A percentile compares a stretch with the other conserved stretches of the same genome.
Conservation (phyloP, 805 yeast genomes). For the Ogataea ganodermae region DNA sequence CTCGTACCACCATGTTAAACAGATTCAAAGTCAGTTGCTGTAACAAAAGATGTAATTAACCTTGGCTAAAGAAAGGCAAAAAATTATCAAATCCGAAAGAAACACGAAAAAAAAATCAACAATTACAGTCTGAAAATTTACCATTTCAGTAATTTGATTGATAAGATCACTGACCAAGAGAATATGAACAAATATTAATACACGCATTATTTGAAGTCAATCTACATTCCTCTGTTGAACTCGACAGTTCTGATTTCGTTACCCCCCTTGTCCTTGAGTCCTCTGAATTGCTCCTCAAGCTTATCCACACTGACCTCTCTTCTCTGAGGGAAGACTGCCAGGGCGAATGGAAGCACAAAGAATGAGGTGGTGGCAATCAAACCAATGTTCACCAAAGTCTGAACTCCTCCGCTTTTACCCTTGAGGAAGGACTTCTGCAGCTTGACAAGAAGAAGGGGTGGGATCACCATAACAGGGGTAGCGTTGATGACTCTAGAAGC, state of each 20-base stretch:
- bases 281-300: conserved; percentile 66
- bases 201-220: not conserved
- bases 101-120: not conserved
- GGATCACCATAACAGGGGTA: conserved; percentile 95
- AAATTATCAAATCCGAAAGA: no score
- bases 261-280: conserved; percentile 64
- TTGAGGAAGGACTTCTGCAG: conserved; percentile 71
- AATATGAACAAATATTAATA: not conserved
- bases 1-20: conserved; percentile 30
- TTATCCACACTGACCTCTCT: conserved; percentile 57
- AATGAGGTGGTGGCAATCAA: conserved; percentile 84
- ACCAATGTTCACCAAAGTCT: conserved; percentile 78
- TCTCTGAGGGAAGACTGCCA: conserved; percentile 94
- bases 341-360: conserved; percentile 87
- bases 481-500: conserved; percentile 93
- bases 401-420: conserved; percentile 64
- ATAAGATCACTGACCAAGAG: not conserved
- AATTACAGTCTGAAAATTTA: not conserved
- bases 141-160: conserved; percentile 2
- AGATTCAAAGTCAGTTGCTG: no score
- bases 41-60: no score
- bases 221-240: conserved; percentile 91
- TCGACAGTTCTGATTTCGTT: conserved; percentile 58
- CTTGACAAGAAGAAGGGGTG: conserved; percentile 80
- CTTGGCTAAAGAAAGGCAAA: not conserved